These are phyloP conservation scores for Aspergillus felis DNA, from an alignment of 2,329 filamentous ascomycete genomes.

Conservation along the genomic window DNA sequence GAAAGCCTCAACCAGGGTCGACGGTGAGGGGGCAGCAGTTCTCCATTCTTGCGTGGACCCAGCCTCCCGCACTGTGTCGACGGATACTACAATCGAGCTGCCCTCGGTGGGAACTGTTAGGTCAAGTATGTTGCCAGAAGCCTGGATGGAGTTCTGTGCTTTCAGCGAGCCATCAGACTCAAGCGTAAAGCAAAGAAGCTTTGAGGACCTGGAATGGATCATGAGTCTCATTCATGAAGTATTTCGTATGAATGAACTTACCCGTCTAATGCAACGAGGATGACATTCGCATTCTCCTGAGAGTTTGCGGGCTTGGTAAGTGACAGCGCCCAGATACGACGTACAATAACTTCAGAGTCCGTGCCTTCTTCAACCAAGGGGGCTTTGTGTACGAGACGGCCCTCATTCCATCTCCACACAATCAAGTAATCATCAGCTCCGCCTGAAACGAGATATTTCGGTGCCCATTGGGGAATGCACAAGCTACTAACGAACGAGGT, in stretches of 20 bases:
- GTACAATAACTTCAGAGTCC: slow-evolving; percentile 42
- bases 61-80: slow-evolving; percentile 52
- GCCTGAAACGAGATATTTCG: slow-evolving; percentile 72
- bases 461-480: slow-evolving; percentile 56
- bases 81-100: slow-evolving; percentile 44
- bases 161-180: slow-evolving; percentile 48
- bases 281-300: slow-evolving; percentile 18
- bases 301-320: slow-evolving; percentile 10
- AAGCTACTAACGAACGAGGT: slow-evolving; percentile 77
- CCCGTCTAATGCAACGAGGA: slow-evolving; percentile 58
- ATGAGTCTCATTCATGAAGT: slow-evolving; percentile 11
- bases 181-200: slow-evolving; percentile 63
- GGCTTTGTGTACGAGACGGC: slow-evolving; percentile 30
- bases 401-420: slow-evolving; percentile 73
- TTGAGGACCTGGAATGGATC: slow-evolving; percentile 58
- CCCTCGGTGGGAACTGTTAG: slow-evolving; percentile 33
- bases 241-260: slow-evolving; percentile 33
- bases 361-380: slow-evolving; percentile 20
- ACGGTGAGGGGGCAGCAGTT: slow-evolving; percentile 14
- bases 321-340: slow-evolving; percentile 47
- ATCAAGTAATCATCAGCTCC: slow-evolving; percentile 78
- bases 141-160: slow-evolving; percentile 48
- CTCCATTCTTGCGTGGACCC: slow-evolving; percentile 46
- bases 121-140: slow-evolving; percentile 65
- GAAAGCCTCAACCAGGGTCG: slow-evolving; percentile 30